Base-by-base conservation (phyloP, 768 basidiomycete genomes). In the Pleurotus platypus region DNA sequence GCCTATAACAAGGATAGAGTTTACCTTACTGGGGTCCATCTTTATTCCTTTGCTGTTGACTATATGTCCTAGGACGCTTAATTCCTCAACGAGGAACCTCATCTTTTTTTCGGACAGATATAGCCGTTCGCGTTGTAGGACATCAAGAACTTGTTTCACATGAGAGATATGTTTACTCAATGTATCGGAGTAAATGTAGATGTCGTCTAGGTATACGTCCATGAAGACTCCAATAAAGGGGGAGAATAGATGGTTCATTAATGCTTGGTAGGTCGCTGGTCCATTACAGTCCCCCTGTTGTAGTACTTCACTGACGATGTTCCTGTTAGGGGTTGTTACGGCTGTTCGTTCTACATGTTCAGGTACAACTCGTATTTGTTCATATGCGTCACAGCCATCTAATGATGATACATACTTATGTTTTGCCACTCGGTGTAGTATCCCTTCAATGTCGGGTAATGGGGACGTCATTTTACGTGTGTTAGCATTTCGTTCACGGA, bases 391-490 rank as follows among this genome's bases (percentile, higher is more conserved):
- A 15, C 68, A 65, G 35, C 72, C 50, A 57, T 79, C 74, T 1
- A 80, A 64, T 5, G 69, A 65, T 0, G 73, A 69, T 0, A 72
- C 57, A 49, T 68, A 72, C 7, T 53, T 59, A 0, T 63, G 62
- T 0, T 62, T 18, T 0, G 74, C 71, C 0, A 74, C 70, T 13
- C 71, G 62, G 7, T 64, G 22, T 2, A 69, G 46, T 0, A 81
- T 77, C 1, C 65, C 66, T 13, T 79, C 75, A 11, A 71, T 68
- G 55, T 79, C 76, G 0, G 77, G 77, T 0, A 79, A 49, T 0
- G 76, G 78, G 0, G 73, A 74, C 0, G 70, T 62, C 43, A 74
- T 56, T 49, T 74, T 70, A 0, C 59, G 12, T 0, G 72, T 79
- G 56, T 80, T 79, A 0, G 66, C 62, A 58, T 79, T 80, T 0